Evolutionary conservation across 2,329 filamentous ascomycete species (phyloP).

Genomic region (Aspergillus niger): DNA sequence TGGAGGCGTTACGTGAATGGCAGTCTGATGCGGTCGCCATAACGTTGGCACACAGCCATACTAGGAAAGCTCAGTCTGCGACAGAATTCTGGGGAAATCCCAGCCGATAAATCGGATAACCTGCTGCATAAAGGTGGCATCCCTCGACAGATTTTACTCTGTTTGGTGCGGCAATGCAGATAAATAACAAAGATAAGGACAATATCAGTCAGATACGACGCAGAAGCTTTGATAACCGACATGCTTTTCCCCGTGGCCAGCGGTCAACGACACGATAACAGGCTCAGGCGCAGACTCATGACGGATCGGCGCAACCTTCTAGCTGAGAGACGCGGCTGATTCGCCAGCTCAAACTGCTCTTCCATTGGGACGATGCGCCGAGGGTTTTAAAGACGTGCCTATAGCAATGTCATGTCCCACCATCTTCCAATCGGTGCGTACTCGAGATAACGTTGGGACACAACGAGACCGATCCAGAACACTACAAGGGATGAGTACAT

Average conservation of each 20-base stretch:
- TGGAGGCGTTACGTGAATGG: neutral
- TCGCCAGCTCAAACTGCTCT: neutral
- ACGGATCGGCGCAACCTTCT: neutral
- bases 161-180: conserved; percentile 27
- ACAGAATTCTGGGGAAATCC: neutral
- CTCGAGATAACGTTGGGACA: neutral
- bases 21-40: neutral
- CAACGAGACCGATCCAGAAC: neutral
- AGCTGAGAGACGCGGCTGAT: neutral
- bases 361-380: neutral
- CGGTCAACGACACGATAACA: neutral
- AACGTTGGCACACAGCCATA: neutral
- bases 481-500: neutral
- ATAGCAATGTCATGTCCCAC: neutral
- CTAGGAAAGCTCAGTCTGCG: neutral
- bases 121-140: conserved; percentile 8
- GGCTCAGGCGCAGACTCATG: conserved; percentile 2
- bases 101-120: neutral
- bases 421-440: neutral
- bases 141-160: conserved; percentile 21
- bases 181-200: conserved; percentile 11
- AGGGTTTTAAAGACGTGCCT: neutral
- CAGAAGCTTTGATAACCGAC: neutral
- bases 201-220: neutral
- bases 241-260: neutral